phyloP scores from a whole-genome alignment of 2,329 filamentous ascomycete species.

The Trichophyton verrucosum region DNA sequence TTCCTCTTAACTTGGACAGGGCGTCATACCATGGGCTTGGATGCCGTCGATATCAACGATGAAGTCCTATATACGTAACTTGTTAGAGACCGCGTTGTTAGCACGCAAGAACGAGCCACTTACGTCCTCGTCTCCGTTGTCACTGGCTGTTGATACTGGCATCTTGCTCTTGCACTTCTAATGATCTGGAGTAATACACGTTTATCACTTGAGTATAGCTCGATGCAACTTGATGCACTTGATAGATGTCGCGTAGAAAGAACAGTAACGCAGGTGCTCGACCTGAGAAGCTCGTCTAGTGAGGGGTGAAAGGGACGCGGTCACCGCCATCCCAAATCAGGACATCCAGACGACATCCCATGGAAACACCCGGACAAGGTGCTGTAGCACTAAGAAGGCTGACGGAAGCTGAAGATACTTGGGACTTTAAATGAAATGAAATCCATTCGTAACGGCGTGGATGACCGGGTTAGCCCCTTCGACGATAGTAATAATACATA shows the following conservation, averaged over 20 bases:
- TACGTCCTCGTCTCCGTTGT: slow-evolving; percentile 38
- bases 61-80: slow-evolving; percentile 32
- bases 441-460: neutral
- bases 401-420: neutral
- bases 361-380: neutral
- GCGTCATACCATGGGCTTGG: slow-evolving; percentile 45
- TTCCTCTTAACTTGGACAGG: neutral
- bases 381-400: neutral
- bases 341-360: neutral
- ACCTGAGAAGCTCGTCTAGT: neutral
- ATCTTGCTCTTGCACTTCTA: slow-evolving; percentile 22
- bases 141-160: slow-evolving; percentile 42
- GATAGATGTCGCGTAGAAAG: neutral
- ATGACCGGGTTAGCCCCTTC: neutral
- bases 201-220: neutral
- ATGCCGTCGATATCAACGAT: slow-evolving; percentile 57
- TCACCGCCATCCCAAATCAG: neutral
- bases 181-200: neutral
- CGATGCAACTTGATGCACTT: neutral
- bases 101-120: neutral
- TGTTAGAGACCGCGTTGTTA: neutral
- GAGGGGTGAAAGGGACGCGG: neutral
- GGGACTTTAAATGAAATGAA: neutral
- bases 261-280: neutral
- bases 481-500: neutral